Percentiles rank a stretch among this genome's conserved stretches.
These are phyloP conservation scores for Coccomyxa subellipsoidea DNA, from an alignment of 163 green algal genomes.

Conservation along the genomic window DNA sequence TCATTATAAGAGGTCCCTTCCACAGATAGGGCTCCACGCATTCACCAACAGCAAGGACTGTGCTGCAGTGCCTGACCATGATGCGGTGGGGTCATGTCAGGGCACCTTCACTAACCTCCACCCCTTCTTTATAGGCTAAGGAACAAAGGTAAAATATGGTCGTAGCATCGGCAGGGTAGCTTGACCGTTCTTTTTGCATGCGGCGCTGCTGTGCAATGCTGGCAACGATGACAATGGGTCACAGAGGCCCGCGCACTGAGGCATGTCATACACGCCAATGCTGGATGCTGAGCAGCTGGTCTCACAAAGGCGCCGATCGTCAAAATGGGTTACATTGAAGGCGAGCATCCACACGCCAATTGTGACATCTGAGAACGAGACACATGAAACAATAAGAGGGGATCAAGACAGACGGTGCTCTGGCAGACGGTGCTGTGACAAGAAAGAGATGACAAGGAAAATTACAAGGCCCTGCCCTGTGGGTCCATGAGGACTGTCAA, in stretches of 20 bases:
- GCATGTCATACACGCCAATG: conserved; percentile 50
- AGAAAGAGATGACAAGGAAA: not conserved
- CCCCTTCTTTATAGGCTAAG: not conserved
- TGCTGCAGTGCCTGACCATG: too few relatives aligned
- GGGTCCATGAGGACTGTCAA: not conserved
- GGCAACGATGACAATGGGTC: conserved; percentile 45
- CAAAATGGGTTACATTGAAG: conserved; percentile 58
- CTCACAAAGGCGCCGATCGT: conserved; percentile 59
- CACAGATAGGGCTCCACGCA: too few relatives aligned
- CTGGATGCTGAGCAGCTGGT: conserved; percentile 14
- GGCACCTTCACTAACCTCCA: too few relatives aligned
- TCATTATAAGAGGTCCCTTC: too few relatives aligned
- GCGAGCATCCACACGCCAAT: conserved; percentile 68
- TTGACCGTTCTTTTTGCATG: conserved; percentile 21
- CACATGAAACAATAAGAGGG: not conserved
- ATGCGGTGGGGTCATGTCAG: too few relatives aligned
- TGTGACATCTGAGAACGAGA: conserved; percentile 47
- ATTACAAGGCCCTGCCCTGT: not conserved
- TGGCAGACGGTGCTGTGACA: not conserved
- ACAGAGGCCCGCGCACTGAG: conserved; percentile 63
- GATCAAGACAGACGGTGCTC: not conserved
- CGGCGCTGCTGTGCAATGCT: conserved; percentile 22
- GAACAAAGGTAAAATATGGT: not conserved
- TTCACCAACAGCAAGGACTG: too few relatives aligned
- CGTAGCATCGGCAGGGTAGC: not conserved